Base-by-base conservation (phyloP, 148 eudicot genomes). In the Persicaria maculosa region DNA sequence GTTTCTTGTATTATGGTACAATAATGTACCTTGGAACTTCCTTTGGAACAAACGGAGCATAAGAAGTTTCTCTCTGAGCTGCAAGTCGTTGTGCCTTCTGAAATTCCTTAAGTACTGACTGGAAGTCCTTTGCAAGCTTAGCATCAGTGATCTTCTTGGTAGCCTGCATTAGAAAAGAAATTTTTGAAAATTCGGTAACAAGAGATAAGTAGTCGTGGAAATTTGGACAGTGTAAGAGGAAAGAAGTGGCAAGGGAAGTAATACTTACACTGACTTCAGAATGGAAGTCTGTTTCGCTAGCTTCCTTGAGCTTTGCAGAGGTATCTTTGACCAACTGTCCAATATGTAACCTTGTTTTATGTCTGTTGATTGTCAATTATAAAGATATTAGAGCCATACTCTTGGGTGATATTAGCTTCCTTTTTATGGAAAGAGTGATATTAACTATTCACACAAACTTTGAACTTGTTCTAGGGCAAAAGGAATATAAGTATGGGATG, bases 21-120 rank as follows among this genome's bases (percentile, higher is more conserved):
- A 15, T 22, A 22, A 1, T 40, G 14, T 65, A 65, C 70, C 70
- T 65, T 65, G 40, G 70, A 65, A 19, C 72, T 65, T 74, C 79
- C 74, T 75, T 70, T 45, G 86, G 80, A 16, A 84, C 78, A 45
- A 76, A 81, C 11, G 84, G 89, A 64, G 85, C 75, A 77, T 78
- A 84, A 25, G 86, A 78, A 20, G 76, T 78, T 76, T 84, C 86
- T 83, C 81, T 82, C 75, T 86, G 83, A 70, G 87, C 86, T 75
- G 87, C 87, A 72, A 84, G 83, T 62, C 74, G 84, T 76, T 86
- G 89, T 45, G 85, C 89, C 82, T 82, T 86, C 74, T 86, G 81
- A 73, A 84, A 86, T 50, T 86, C 90, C 78, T 80, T 82, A 6
- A 86, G 83, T 71, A 86, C 87, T 53, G 83, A 54, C 77, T 84